These are phyloP conservation scores for Prunus dulcis DNA, from an alignment of 306 rosid species.

Conservation along the genomic window DNA sequence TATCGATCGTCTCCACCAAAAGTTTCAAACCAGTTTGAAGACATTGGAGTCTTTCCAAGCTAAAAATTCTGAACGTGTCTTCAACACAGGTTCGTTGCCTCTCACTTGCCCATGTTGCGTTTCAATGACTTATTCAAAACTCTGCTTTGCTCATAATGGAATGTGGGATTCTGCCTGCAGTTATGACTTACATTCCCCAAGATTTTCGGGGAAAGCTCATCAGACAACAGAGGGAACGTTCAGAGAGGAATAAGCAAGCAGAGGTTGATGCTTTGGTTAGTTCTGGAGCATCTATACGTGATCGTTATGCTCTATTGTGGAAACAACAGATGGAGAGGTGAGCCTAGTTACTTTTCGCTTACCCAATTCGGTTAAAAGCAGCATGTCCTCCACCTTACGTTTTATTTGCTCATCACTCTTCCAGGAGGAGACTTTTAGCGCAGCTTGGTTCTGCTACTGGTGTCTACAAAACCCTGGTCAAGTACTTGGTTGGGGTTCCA, in stretches of 20 bases:
- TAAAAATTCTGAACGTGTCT: slow-evolving; percentile 81
- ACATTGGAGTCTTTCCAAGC: slow-evolving; percentile 69
- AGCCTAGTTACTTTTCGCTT: slow-evolving; percentile 13
- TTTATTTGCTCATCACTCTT: slow-evolving; percentile 21
- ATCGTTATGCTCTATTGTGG: slow-evolving; percentile 83
- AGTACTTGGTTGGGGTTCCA: slow-evolving; percentile 97
- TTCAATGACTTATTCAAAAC: slow-evolving; percentile 11
- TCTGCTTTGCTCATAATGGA: neutral
- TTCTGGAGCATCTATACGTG: slow-evolving; percentile 80
- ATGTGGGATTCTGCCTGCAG: slow-evolving; percentile 41
- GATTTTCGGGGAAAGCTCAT: slow-evolving; percentile 94
- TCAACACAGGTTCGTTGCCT: slow-evolving; percentile 62
- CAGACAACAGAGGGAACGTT: slow-evolving; percentile 89
- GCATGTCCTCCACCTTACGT: slow-evolving; percentile 20
- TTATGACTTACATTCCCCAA: slow-evolving; percentile 98
- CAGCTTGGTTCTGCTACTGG: slow-evolving; percentile 98
- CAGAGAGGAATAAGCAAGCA: slow-evolving; percentile 94
- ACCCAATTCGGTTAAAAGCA: neutral
- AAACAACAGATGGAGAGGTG: slow-evolving; percentile 97
- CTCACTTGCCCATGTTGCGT: neutral
- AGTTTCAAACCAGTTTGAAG: slow-evolving; percentile 48
- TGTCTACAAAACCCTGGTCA: slow-evolving; percentile 95
- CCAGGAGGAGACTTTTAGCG: slow-evolving; percentile 86
- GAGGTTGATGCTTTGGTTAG: slow-evolving; percentile 74
- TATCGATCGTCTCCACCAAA: slow-evolving; percentile 50